Conservation (phyloP, 805 yeast species). For the Starmerella vitae region DNA sequence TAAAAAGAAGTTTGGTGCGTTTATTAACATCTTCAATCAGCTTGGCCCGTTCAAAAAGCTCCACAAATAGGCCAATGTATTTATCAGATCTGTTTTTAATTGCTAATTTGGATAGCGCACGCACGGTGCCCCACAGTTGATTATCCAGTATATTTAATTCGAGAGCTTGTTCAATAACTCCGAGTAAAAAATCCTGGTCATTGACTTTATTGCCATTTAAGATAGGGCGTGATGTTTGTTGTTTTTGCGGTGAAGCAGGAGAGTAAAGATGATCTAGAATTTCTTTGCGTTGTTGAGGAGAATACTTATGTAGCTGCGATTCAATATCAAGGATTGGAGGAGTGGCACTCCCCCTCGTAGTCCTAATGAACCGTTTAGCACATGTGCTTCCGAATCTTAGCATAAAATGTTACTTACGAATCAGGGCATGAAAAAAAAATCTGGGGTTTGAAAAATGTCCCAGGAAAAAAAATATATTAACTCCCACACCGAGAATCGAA, state of each 20-base stretch:
- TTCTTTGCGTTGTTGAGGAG: constrained; percentile 11
- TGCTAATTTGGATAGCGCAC: constrained; percentile 5
- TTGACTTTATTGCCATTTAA: not conserved
- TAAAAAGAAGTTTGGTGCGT: constrained; percentile 7
- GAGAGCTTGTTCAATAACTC: constrained; percentile 4
- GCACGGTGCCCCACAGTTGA: constrained; percentile 15
- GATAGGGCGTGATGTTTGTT: no score
- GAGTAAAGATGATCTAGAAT: constrained; percentile 8
- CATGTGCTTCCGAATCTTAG: no score
- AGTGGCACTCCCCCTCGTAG: not conserved
- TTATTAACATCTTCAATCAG: constrained; percentile 1
- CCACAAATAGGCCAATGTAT: constrained; percentile 11
- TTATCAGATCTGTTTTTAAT: not conserved
- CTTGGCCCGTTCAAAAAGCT: constrained; percentile 20
- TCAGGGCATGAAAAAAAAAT: not conserved
- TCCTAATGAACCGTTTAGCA: not conserved
- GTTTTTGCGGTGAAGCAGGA: no score
- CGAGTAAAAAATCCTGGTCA: constrained; percentile 4
- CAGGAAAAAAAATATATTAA: constrained; percentile 3
- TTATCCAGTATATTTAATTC: constrained; percentile 9
- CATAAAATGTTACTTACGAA: not conserved
- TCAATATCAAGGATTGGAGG: constrained; percentile 3
- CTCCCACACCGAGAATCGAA: constrained; percentile 24
- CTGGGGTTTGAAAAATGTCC: no score
- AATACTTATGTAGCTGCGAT: constrained; percentile 12